Conservation (phyloP, 2,329 filamentous ascomycete genomes). For the Plenodomus tracheiphilus region DNA sequence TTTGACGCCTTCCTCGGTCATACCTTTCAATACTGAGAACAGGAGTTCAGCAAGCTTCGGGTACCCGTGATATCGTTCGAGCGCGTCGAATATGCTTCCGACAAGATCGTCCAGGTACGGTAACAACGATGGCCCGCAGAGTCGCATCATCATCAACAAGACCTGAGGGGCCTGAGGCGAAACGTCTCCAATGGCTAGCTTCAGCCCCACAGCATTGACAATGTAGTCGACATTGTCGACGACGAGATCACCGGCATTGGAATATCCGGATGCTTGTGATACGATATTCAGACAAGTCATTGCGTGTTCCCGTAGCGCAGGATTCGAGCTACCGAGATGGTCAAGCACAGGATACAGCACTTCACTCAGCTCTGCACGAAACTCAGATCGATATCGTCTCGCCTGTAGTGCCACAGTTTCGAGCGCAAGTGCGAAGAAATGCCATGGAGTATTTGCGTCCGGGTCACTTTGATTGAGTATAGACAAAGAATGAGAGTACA, state of each 20-base stretch:
- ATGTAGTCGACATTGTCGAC: constrained; percentile 95
- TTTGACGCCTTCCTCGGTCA: constrained; percentile 80
- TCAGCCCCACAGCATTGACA: constrained; percentile 86
- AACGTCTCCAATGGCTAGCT: constrained; percentile 88
- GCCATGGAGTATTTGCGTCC: constrained; percentile 62
- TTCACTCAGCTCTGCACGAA: constrained; percentile 85
- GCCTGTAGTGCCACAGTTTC: constrained; percentile 81
- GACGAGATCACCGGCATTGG: constrained; percentile 74
- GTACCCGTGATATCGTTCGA: constrained; percentile 97
- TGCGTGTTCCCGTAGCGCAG: constrained; percentile 74
- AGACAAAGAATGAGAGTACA: constrained; percentile 70
- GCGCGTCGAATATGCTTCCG: constrained; percentile 83
- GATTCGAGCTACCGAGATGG: constrained; percentile 73
- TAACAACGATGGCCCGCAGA: constrained; percentile 79
- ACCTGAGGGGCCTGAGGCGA: constrained; percentile 90
- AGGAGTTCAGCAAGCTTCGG: constrained; percentile 80
- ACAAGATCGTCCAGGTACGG: constrained; percentile 92
- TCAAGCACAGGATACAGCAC: constrained; percentile 89
- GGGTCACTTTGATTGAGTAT: constrained; percentile 55
- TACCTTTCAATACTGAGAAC: constrained; percentile 78
- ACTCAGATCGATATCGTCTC: constrained; percentile 65
- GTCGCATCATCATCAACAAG: constrained; percentile 87
- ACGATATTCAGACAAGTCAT: constrained; percentile 81
- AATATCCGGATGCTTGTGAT: constrained; percentile 75
- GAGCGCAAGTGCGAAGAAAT: constrained; percentile 75